Percentiles rank a stretch among this genome's conserved stretches.
These are phyloP conservation scores for Aspergillus bertholletiae DNA, from an alignment of 495 filamentous ascomycete species.

Conservation along the genomic window DNA sequence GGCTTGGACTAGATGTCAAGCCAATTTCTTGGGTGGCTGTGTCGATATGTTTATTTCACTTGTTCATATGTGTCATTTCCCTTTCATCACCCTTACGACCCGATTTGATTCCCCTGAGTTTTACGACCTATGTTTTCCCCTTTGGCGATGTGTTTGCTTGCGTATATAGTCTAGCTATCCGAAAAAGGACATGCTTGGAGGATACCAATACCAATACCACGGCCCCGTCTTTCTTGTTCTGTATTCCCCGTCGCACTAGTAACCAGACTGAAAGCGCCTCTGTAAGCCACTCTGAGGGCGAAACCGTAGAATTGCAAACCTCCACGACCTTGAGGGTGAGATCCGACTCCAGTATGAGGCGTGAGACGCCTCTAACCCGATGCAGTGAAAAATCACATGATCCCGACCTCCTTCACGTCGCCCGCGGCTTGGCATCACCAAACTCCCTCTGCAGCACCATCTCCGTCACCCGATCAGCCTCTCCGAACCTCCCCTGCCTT, in stretches of 20 bases:
- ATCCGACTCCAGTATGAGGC: no score
- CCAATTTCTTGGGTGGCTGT: slow-evolving; percentile 15
- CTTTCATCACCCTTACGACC: slow-evolving; percentile 19
- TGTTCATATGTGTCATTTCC: slow-evolving; percentile 3
- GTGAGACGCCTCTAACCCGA: neutral
- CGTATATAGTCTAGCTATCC: no score
- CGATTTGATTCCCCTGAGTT: slow-evolving; percentile 34
- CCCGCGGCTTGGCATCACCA: slow-evolving; percentile 41
- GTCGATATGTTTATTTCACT: slow-evolving; percentile 20
- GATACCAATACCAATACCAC: neutral
- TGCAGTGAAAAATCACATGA: slow-evolving; percentile 28
- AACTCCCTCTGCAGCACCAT: slow-evolving; percentile 32
- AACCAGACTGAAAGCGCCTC: no score
- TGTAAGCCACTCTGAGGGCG: no score
- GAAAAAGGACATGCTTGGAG: neutral
- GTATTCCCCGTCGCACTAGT: no score
- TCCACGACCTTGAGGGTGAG: no score
- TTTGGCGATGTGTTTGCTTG: neutral
- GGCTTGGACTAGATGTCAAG: slow-evolving; percentile 57
- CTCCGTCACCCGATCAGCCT: slow-evolving; percentile 20
- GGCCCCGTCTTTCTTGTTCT: no score
- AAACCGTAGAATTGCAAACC: no score
- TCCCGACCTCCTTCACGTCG: slow-evolving; percentile 27
- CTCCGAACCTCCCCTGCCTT: slow-evolving; percentile 20
- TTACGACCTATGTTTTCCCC: slow-evolving; percentile 14